Conservation (phyloP, 345 rosid genomes). For the Citrus trifoliata region DNA sequence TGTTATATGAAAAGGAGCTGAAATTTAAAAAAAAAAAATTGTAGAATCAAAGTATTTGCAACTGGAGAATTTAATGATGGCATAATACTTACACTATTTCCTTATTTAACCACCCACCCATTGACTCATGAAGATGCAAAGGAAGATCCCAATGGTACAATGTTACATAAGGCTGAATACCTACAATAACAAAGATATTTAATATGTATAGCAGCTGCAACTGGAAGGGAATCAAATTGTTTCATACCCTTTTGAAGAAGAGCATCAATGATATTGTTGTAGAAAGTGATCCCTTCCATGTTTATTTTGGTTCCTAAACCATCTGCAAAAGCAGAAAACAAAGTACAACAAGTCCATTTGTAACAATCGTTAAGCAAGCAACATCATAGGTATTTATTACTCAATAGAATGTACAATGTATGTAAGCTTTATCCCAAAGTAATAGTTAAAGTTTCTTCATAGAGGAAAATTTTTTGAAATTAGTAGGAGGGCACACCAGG, state of each 20-base stretch:
- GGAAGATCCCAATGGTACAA: slow-evolving; percentile 97
- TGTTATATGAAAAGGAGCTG: background rate
- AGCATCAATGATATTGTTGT: slow-evolving; percentile 58
- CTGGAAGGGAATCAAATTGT: slow-evolving; percentile 15
- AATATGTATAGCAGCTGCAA: slow-evolving; percentile 5
- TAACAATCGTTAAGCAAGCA: background rate
- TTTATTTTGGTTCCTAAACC: slow-evolving; percentile 65
- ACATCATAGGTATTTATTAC: background rate
- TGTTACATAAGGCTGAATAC: slow-evolving; percentile 66
- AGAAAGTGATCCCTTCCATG: slow-evolving; percentile 59
- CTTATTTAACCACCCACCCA: slow-evolving; percentile 74
- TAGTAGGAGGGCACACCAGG: slow-evolving; percentile 48
- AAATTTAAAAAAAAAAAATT: background rate
- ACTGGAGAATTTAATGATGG: background rate
- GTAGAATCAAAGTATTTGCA: background rate
- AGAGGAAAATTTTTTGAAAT: background rate
- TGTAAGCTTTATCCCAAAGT: background rate
- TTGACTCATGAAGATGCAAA: slow-evolving; percentile 67
- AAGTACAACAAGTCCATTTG: background rate
- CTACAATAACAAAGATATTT: slow-evolving; percentile 32
- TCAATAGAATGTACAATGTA: background rate
- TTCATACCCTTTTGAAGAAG: slow-evolving; percentile 67
- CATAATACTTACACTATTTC: slow-evolving; percentile 67
- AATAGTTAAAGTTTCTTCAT: background rate
- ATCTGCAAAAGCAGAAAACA: slow-evolving; percentile 36